A percentile compares a stretch with the other conserved stretches of the same genome.
phyloP scores from a whole-genome alignment of 176 grass and related monocot species.

The Avena sativa region DNA sequence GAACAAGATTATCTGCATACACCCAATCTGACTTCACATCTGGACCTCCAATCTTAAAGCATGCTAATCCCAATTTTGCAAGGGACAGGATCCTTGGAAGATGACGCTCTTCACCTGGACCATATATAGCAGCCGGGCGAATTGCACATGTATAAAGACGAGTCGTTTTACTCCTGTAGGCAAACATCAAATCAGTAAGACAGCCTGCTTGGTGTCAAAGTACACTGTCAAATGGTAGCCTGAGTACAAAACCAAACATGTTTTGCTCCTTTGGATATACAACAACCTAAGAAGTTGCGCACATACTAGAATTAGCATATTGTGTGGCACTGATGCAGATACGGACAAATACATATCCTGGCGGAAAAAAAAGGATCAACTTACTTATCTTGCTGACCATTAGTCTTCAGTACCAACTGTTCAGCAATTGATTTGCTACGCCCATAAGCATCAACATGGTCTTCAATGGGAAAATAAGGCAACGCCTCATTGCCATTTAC shows the following conservation, averaged over 20 bases:
- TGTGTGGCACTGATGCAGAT: neutral
- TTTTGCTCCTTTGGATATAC: neutral
- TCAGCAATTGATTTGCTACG: slow-evolving; percentile 88
- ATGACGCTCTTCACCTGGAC: slow-evolving; percentile 86
- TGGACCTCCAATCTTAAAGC: slow-evolving; percentile 75
- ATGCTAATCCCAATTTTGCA: slow-evolving; percentile 79
- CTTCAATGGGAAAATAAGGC: slow-evolving; percentile 83
- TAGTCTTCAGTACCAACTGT: slow-evolving; percentile 87
- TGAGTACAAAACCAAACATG: slow-evolving; percentile 12
- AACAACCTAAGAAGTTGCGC: neutral
- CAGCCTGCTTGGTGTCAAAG: neutral
- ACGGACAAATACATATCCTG: neutral
- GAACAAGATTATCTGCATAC: slow-evolving; percentile 91
- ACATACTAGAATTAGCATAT: neutral
- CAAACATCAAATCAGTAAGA: slow-evolving; percentile 35
- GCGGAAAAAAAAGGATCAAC: slow-evolving; percentile 7
- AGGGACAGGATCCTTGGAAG: slow-evolving; percentile 91
- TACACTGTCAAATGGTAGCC: neutral
- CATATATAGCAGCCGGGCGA: slow-evolving; percentile 92
- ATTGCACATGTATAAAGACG: slow-evolving; percentile 89
- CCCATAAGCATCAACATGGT: slow-evolving; percentile 87
- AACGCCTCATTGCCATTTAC: slow-evolving; percentile 71
- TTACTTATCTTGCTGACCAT: slow-evolving; percentile 82
- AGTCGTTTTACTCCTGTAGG: slow-evolving; percentile 36
- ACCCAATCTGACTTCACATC: slow-evolving; percentile 94